phyloP scores from a whole-genome alignment of 176 grass and related monocot genomes.

The Saccharum officinarum region DNA sequence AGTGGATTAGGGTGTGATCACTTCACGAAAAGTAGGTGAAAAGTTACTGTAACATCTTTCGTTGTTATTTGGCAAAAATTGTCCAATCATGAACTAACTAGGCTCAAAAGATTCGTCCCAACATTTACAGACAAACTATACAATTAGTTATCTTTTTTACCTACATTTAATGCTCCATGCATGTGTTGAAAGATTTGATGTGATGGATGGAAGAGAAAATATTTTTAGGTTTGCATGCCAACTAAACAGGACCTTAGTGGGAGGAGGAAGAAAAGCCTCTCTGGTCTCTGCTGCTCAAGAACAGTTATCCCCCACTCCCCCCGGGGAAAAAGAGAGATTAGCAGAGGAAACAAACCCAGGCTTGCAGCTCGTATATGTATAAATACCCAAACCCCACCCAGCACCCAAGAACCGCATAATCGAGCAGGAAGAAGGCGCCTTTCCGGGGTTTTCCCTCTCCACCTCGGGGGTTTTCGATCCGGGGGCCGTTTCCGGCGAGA shows the following conservation, averaged over 20 bases:
- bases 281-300: neutral
- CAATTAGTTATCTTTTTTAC: no score
- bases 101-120: no score
- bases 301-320: conserved; percentile 18
- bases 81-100: no score
- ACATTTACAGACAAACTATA: no score
- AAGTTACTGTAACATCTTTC: no score
- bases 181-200: no score
- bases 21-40: no score
- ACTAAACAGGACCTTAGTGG: neutral
- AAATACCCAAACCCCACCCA: conserved; percentile 35
- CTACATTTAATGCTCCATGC: no score
- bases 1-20: no score
- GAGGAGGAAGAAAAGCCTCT: neutral
- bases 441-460: conserved; percentile 8
- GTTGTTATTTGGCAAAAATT: no score
- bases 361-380: conserved; percentile 32
- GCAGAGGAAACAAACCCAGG: neutral
- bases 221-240: no score
- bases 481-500: conserved; percentile 19
- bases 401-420: conserved; percentile 25
- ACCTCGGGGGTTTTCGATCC: neutral
- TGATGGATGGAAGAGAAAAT: no score
- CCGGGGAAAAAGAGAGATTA: neutral
- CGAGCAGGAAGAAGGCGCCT: conserved; percentile 25